Evolutionary conservation across 2,329 filamentous ascomycete species (phyloP), one percentile per base, ranked within the genome.

Genomic region (Colletotrichum lupini): DNA sequence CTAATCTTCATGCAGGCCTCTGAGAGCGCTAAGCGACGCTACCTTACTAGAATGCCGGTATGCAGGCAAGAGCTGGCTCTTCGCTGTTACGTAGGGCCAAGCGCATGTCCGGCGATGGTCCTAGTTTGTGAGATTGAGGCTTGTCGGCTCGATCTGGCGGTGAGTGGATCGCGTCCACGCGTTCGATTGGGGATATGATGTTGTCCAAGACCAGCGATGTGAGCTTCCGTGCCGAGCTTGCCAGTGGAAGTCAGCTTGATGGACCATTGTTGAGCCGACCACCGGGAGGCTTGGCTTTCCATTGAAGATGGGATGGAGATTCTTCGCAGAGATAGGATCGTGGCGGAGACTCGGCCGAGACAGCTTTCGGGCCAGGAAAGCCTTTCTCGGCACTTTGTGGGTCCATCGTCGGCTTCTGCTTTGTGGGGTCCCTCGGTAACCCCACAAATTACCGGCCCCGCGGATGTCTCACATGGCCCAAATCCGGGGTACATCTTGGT

Each of bases 181-280:
- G 55, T 69, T 69, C 60, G 24, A 24, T 37, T 52, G 49, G 32
- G 16, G 37, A 42, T 4, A 64, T 72, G 66, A 60, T 64, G 66
- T 73, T 37, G 66, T 57, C 66, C 70, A 73, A 73, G 70, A 60
- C 59, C 6, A 14, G 11, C 7, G 30, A 67, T 32, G 56, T 28
- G 5, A 56, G 37, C 7, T 37, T 26, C 62, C 30, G 28, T 72
- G 65, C 66, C 65, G 69, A 24, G 14, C 7, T 56, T 35, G 35
- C 65, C 53, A 42, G 16, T 14, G 26, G 49, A 22, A 22, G 2
- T 6, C 22, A 28, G 19, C 1, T 7, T 5, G 26, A 12, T 56
- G 57, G 59, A 57, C 37, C 49, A 37, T 24, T 59, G 11, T 63
- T 52, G 35, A 24, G 28, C 69, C 64, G 52, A 42, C 7, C 32